Conservation (phyloP, 176 grass and related monocot species). For the Triticum urartu region DNA sequence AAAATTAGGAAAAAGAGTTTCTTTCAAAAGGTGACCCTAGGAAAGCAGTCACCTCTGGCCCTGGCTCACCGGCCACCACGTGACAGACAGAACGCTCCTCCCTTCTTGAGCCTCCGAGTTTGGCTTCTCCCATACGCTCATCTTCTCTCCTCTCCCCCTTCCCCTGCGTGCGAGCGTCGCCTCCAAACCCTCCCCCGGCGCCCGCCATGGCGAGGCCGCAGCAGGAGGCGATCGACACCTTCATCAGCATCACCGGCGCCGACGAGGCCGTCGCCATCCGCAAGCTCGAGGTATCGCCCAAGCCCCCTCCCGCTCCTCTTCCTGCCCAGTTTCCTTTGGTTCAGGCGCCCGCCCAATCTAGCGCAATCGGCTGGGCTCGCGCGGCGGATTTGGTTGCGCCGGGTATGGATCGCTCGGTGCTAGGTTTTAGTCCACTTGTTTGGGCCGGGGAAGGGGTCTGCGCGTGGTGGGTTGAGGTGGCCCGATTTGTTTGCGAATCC, state of each 20-base stretch:
- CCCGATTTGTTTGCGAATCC: conserved; percentile 33
- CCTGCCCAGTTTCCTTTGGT: background rate
- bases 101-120: background rate
- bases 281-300: conserved; percentile 69
- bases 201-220: conserved; percentile 63
- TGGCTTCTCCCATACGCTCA: conserved; percentile 11
- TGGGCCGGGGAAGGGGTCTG: background rate
- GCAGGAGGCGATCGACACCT: conserved; percentile 86
- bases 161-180: background rate
- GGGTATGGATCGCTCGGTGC: background rate
- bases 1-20: too few species aligned
- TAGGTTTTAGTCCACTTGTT: background rate
- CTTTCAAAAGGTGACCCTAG: too few species aligned
- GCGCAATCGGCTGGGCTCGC: background rate
- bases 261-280: conserved; percentile 57
- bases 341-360: background rate
- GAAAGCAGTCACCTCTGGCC: background rate
- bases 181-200: background rate
- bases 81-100: conserved; percentile 1
- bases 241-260: conserved; percentile 76
- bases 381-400: background rate
- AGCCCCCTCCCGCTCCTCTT: background rate
- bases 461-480: background rate
- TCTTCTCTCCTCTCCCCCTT: background rate
- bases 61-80: background rate